Percentiles rank a stretch among this genome's conserved stretches.
Conservation (phyloP, 179 eudicot species). For the Silene noctiflora region DNA sequence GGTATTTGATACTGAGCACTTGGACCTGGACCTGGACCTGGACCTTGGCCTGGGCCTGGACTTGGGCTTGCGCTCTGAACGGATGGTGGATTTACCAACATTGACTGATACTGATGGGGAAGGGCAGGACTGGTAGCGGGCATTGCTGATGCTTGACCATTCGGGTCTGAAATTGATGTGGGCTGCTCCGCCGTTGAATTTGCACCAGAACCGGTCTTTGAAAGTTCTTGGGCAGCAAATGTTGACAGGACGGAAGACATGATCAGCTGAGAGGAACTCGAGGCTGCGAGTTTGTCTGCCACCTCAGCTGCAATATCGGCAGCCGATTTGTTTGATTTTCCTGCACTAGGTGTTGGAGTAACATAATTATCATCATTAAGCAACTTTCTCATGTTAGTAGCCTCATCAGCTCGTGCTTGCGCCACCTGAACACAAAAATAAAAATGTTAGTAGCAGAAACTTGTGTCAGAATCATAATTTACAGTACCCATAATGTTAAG, state of each 20-base stretch:
- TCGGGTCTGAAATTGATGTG: constrained; percentile 33
- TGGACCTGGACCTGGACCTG: constrained; percentile 8
- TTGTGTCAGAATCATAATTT: not conserved
- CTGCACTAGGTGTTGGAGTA: constrained; percentile 33
- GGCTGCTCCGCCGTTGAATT: constrained; percentile 34
- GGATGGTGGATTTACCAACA: constrained; percentile 42
- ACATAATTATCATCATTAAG: constrained; percentile 62
- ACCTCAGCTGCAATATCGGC: constrained; percentile 93
- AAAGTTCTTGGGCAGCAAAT: constrained; percentile 79
- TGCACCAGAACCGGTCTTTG: constrained; percentile 42
- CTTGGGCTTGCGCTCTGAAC: constrained; percentile 37
- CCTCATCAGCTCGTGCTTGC: constrained; percentile 70
- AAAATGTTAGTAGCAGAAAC: constrained; percentile 8
- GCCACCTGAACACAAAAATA: constrained; percentile 54
- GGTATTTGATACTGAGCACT: constrained; percentile 41
- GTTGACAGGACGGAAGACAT: constrained; percentile 92
- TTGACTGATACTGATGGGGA: constrained; percentile 45
- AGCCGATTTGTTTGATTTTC: constrained; percentile 55
- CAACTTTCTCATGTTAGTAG: constrained; percentile 53
- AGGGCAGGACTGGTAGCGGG: constrained; percentile 26
- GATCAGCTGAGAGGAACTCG: constrained; percentile 80
- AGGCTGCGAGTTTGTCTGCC: constrained; percentile 90
- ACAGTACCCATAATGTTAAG: not conserved
- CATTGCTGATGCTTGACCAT: constrained; percentile 28
- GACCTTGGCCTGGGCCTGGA: constrained; percentile 13